These are phyloP conservation scores for Arxiozyma telluris DNA, from an alignment of 1,139 yeast genomes.

Conservation along the genomic window DNA sequence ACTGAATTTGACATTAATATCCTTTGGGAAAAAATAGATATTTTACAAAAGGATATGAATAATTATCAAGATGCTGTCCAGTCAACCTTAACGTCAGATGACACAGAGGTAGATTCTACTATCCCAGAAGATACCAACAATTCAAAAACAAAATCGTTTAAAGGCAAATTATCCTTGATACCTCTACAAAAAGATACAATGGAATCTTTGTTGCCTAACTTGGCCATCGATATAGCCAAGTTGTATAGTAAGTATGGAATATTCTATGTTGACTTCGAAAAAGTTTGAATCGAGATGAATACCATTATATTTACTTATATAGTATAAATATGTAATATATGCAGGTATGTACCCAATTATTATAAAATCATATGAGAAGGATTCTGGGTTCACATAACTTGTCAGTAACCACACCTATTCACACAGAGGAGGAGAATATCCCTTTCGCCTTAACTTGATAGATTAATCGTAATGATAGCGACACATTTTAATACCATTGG, in stretches of 20 bases:
- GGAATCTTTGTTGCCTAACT: not conserved
- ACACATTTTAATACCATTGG: too few relatives aligned
- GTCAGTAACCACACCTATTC: not conserved
- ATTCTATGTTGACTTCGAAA: not conserved
- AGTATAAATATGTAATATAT: too few relatives aligned
- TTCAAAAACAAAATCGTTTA: not conserved
- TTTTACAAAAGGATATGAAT: not conserved
- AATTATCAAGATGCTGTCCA: too few relatives aligned
- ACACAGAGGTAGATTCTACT: not conserved
- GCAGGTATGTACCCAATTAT: not conserved
- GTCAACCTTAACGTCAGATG: not conserved
- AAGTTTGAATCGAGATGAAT: not conserved
- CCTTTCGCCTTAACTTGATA: too few relatives aligned
- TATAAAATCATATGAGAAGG: not conserved
- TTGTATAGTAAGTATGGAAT: not conserved
- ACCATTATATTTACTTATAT: not conserved
- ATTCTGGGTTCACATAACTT: not conserved
- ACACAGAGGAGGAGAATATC: too few relatives aligned
- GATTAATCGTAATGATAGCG: too few relatives aligned
- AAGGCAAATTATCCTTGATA: not conserved
- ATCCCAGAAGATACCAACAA: not conserved
- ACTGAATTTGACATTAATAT: not conserved
- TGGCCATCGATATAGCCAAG: not conserved
- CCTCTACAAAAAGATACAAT: not conserved
- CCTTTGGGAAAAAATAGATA: not conserved